Conservation (phyloP, 805 yeast genomes). For the Torulaspora gathmanii region DNA sequence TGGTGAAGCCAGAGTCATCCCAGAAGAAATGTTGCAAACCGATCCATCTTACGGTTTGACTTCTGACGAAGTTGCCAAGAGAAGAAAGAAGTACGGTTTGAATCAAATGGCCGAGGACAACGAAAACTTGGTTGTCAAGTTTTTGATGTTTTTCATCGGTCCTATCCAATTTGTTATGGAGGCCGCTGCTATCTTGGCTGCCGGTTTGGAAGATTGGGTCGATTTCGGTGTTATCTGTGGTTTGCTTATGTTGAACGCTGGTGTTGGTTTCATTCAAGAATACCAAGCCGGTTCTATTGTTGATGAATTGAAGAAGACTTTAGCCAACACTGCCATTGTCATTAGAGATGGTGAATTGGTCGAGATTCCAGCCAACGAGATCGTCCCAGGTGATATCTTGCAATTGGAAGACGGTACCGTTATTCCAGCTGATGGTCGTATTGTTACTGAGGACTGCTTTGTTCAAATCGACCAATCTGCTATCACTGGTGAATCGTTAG, state of each 20-base stretch:
- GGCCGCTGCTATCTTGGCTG: slow-evolving; percentile 92
- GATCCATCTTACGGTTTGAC: slow-evolving; percentile 74
- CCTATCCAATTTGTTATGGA: slow-evolving; percentile 97
- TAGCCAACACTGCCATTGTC: slow-evolving; percentile 84
- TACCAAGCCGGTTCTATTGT: slow-evolving; percentile 98
- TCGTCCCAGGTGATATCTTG: slow-evolving; percentile 93
- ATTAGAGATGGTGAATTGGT: slow-evolving; percentile 74
- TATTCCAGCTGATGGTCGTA: slow-evolving; percentile 89
- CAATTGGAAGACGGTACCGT: slow-evolving; percentile 91
- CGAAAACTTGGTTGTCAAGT: slow-evolving; percentile 74
- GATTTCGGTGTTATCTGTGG: slow-evolving; percentile 97
- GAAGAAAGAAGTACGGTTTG: slow-evolving; percentile 87
- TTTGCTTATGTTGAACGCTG: slow-evolving; percentile 78
- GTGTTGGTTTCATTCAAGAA: slow-evolving; percentile 95
- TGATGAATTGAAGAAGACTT: slow-evolving; percentile 90
- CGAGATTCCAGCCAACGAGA: slow-evolving; percentile 76
- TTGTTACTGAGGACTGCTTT: slow-evolving; percentile 78
- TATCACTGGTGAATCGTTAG: slow-evolving; percentile 94
- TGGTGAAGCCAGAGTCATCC: slow-evolving; percentile 68
- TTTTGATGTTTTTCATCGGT: slow-evolving; percentile 84
- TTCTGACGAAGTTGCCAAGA: slow-evolving; percentile 68
- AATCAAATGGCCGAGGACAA: slow-evolving; percentile 89
- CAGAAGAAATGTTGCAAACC: slow-evolving; percentile 80
- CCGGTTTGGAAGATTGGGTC: slow-evolving; percentile 97
- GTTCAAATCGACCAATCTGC: slow-evolving; percentile 95